Percentiles rank a stretch among this genome's conserved stretches.
These are phyloP conservation scores for Salvia rosmarinus DNA, from an alignment of 257 asterid species.

Conservation along the genomic window DNA sequence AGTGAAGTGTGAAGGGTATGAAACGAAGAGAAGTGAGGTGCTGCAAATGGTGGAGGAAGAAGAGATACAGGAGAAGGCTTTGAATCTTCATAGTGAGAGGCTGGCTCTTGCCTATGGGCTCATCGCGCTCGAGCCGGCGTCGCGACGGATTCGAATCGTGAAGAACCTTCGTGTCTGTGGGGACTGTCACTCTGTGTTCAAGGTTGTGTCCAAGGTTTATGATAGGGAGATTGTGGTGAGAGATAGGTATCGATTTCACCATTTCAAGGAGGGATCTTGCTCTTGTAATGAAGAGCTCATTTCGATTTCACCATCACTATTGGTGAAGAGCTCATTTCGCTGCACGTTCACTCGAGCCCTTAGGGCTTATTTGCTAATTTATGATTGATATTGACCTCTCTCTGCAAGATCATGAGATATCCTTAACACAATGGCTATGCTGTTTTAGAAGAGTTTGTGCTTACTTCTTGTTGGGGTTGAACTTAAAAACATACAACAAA, in stretches of 20 bases:
- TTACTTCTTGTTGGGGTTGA: neutral
- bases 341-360: no score
- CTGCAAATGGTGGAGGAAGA: slow-evolving; percentile 72
- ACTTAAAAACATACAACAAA: neutral
- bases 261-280: slow-evolving; percentile 61
- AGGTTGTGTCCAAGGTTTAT: slow-evolving; percentile 66
- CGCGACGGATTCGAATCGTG: slow-evolving; percentile 66
- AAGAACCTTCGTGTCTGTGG: slow-evolving; percentile 83
- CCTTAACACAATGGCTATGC: neutral
- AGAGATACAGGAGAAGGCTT: slow-evolving; percentile 71
- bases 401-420: neutral
- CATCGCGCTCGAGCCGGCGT: slow-evolving; percentile 42
- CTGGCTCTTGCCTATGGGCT: slow-evolving; percentile 80
- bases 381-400: neutral
- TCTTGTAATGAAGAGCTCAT: slow-evolving; percentile 75
- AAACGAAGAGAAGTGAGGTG: slow-evolving; percentile 55
- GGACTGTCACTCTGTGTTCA: slow-evolving; percentile 68
- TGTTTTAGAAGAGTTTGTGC: neutral
- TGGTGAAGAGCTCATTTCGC: slow-evolving; percentile 51
- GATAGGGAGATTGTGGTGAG: slow-evolving; percentile 68
- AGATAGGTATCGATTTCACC: slow-evolving; percentile 82
- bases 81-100: slow-evolving; percentile 71
- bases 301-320: no score
- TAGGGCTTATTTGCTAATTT: no score
- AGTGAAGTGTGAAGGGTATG: slow-evolving; percentile 53